These are phyloP conservation scores for Ambrosiella xylebori DNA, from an alignment of 2,329 filamentous ascomycete species.

Conservation along the genomic window DNA sequence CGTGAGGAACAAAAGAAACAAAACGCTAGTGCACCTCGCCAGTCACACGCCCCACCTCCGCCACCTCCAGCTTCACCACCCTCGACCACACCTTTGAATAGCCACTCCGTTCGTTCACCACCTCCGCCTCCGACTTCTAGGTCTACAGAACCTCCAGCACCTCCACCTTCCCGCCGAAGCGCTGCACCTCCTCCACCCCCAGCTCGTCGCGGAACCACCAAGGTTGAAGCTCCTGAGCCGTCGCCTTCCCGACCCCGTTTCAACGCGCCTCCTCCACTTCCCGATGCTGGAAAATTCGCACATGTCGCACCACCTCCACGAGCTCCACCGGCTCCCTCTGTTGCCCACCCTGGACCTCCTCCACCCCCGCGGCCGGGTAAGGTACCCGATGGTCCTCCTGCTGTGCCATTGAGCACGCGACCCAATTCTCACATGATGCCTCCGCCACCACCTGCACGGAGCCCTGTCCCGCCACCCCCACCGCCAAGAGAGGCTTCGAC, in stretches of 20 bases:
- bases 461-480: constrained; percentile 15
- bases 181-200: constrained; percentile 40
- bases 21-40: constrained; percentile 14
- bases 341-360: constrained; percentile 11
- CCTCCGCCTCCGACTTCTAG: constrained; percentile 18
- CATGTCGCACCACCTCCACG: constrained; percentile 23
- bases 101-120: constrained; percentile 18
- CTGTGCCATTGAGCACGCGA: constrained; percentile 14
- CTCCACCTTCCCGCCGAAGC: constrained; percentile 20
- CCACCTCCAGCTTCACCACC: constrained; percentile 14
- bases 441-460: constrained; percentile 8
- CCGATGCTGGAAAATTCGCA: constrained; percentile 78
- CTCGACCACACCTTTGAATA: constrained; percentile 12
- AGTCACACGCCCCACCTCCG: constrained; percentile 12
- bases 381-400: constrained; percentile 3
- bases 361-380: constrained; percentile 12
- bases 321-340: background rate
- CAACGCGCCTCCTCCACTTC: constrained; percentile 69
- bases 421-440: constrained; percentile 9
- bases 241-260: constrained; percentile 48
- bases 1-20: constrained; percentile 35
- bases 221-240: constrained; percentile 30
- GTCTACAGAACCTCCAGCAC: constrained; percentile 17
- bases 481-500: constrained; percentile 17
- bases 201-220: constrained; percentile 36